A percentile compares a stretch with the other conserved stretches of the same genome.
These are phyloP conservation scores for Gossypium sturtianum DNA, from an alignment of 345 rosid genomes.

Conservation along the genomic window DNA sequence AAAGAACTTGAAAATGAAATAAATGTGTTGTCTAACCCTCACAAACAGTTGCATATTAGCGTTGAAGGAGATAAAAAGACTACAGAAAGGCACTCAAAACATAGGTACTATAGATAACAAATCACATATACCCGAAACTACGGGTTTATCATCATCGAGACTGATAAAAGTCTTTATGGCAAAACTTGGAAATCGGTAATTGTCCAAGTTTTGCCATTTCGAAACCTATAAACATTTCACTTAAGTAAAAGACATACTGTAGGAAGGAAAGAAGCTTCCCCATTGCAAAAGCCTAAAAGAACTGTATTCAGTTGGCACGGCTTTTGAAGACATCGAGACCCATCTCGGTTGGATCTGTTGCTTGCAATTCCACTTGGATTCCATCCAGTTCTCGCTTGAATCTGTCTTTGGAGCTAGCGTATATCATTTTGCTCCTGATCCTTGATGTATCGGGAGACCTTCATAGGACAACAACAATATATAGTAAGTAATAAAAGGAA, in stretches of 20 bases:
- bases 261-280: constrained; percentile 12
- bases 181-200: constrained; percentile 24
- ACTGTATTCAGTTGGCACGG: constrained; percentile 37
- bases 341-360: constrained; percentile 3
- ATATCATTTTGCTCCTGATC: constrained; percentile 63
- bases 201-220: constrained; percentile 27
- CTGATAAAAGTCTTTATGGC: constrained; percentile 14
- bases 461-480: neutral
- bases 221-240: constrained; percentile 29
- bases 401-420: constrained; percentile 53
- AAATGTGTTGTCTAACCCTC: constrained; percentile 27
- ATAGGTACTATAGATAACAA: constrained; percentile 32
- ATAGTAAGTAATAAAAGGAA: neutral
- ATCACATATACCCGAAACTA: constrained; percentile 25
- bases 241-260: constrained; percentile 8
- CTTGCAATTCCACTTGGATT: constrained; percentile 6
- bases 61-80: constrained; percentile 34
- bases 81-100: constrained; percentile 24
- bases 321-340: constrained; percentile 18
- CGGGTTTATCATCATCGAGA: constrained; percentile 15
- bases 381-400: constrained; percentile 4
- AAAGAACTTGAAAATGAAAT: constrained; percentile 11
- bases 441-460: constrained; percentile 54
- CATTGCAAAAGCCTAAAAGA: neutral
- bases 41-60: constrained; percentile 37